Evolutionary conservation across 345 rosid species (phyloP).

Genomic region (Gossypium mustelinum): DNA sequence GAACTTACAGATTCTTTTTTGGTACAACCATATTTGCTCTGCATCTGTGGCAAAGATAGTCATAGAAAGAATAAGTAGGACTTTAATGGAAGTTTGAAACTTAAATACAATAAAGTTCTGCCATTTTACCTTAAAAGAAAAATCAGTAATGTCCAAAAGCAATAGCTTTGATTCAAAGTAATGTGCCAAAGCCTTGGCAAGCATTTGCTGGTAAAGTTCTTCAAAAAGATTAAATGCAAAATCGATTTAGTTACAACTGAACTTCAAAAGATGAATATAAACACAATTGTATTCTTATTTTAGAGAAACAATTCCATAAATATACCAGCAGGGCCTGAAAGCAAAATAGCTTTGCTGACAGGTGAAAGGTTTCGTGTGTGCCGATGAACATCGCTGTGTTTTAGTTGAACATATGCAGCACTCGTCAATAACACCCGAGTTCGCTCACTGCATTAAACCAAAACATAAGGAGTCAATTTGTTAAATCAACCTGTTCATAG

Average conservation of each 20-base stretch:
- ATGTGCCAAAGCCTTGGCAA: conserved; percentile 85
- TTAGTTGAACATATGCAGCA: conserved; percentile 80
- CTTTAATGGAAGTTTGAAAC: neutral
- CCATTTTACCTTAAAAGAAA: conserved; percentile 65
- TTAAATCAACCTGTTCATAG: neutral
- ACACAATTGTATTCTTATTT: too few species aligned
- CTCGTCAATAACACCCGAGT: conserved; percentile 64
- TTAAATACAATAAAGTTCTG: neutral
- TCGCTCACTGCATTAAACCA: conserved; percentile 53
- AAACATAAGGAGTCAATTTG: conserved; percentile 11
- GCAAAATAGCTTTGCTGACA: conserved; percentile 80
- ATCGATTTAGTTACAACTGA: neutral
- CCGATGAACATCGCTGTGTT: conserved; percentile 70
- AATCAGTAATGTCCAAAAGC: conserved; percentile 66
- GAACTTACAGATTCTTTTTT: conserved; percentile 64
- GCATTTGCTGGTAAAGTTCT: conserved; percentile 89
- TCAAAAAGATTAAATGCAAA: conserved; percentile 14
- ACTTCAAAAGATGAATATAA: too few species aligned
- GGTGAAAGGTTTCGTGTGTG: conserved; percentile 90
- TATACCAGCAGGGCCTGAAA: conserved; percentile 89
- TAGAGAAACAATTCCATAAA: conserved; percentile 6
- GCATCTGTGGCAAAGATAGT: conserved; percentile 53
- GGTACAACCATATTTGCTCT: conserved; percentile 74
- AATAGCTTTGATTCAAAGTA: conserved; percentile 75
- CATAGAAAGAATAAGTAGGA: conserved; percentile 19